These are phyloP conservation scores for Phytophthora sojae DNA, from an alignment of 352 stramenopile genomes.

Conservation along the genomic window DNA sequence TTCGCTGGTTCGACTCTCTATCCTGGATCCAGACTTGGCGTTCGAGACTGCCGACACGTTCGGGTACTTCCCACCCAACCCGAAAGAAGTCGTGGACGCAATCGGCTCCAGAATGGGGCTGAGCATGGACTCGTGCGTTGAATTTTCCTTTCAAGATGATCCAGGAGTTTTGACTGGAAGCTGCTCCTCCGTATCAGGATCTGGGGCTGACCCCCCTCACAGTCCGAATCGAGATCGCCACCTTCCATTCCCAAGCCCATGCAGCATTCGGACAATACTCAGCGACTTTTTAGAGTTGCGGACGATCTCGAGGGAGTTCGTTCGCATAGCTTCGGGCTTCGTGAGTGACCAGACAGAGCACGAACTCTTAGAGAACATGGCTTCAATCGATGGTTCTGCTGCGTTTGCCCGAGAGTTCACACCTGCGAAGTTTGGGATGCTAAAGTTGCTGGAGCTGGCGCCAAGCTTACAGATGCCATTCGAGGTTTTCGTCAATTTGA, in stretches of 20 bases:
- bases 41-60: slow-evolving; percentile 92
- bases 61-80: slow-evolving; percentile 84
- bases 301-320: slow-evolving; percentile 62
- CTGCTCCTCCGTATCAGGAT: background rate
- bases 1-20: slow-evolving; percentile 57
- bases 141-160: slow-evolving; percentile 48
- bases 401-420: slow-evolving; percentile 88
- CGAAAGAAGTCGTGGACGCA: slow-evolving; percentile 59
- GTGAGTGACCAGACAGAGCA: slow-evolving; percentile 49
- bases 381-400: slow-evolving; percentile 71
- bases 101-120: slow-evolving; percentile 77
- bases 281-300: slow-evolving; percentile 92
- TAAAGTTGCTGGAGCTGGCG: slow-evolving; percentile 77
- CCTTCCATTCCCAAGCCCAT: slow-evolving; percentile 90
- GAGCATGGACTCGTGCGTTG: slow-evolving; percentile 87
- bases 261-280: slow-evolving; percentile 89
- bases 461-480: slow-evolving; percentile 55
- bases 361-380: slow-evolving; percentile 52
- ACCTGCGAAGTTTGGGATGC: slow-evolving; percentile 70
- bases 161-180: background rate
- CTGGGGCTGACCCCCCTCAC: background rate
- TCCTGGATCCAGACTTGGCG: slow-evolving; percentile 54
- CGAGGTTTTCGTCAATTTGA: slow-evolving; percentile 88
- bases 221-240: slow-evolving; percentile 31
- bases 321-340: slow-evolving; percentile 64